Conservation (phyloP, 768 basidiomycete genomes). For the Sistotremastrum niveocremeum region DNA sequence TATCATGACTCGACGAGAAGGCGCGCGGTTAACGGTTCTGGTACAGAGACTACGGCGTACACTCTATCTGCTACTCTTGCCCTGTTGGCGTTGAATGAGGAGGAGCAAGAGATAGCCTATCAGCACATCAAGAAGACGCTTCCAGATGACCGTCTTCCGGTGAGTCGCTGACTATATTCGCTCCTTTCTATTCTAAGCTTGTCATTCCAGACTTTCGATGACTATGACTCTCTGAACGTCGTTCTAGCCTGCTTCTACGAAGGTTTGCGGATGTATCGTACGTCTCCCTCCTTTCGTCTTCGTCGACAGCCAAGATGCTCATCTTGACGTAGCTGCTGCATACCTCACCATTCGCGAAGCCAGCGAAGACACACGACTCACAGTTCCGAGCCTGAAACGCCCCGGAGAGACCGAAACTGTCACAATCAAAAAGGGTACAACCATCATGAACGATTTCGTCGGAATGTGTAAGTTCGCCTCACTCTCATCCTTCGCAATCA, state of each 20-base stretch:
- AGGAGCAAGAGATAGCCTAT: slow-evolving; percentile 34
- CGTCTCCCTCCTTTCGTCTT: background rate
- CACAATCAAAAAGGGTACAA: background rate
- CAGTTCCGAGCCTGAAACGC: background rate
- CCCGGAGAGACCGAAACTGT: background rate
- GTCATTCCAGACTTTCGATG: background rate
- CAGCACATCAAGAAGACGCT: slow-evolving; percentile 30
- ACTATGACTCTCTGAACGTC: background rate
- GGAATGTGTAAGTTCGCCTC: slow-evolving; percentile 28
- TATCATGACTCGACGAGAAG: too few species aligned
- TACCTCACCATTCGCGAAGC: slow-evolving; percentile 2
- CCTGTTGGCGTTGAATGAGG: slow-evolving; percentile 29
- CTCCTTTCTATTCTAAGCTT: background rate
- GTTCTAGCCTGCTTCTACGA: slow-evolving; percentile 6
- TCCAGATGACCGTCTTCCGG: slow-evolving; percentile 8
- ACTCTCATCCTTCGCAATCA: background rate
- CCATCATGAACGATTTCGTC: slow-evolving; percentile 32
- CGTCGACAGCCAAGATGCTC: background rate
- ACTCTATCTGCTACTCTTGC: slow-evolving; percentile 34
- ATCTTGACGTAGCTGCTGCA: slow-evolving; percentile 2
- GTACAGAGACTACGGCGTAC: slow-evolving; percentile 36
- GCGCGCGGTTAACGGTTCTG: too few species aligned
- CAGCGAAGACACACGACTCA: slow-evolving; percentile 1
- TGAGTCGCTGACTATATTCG: background rate
- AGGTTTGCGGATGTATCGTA: slow-evolving; percentile 7